Evolutionary conservation across 306 rosid genomes (phyloP).

Genomic region (Vicia faba): DNA sequence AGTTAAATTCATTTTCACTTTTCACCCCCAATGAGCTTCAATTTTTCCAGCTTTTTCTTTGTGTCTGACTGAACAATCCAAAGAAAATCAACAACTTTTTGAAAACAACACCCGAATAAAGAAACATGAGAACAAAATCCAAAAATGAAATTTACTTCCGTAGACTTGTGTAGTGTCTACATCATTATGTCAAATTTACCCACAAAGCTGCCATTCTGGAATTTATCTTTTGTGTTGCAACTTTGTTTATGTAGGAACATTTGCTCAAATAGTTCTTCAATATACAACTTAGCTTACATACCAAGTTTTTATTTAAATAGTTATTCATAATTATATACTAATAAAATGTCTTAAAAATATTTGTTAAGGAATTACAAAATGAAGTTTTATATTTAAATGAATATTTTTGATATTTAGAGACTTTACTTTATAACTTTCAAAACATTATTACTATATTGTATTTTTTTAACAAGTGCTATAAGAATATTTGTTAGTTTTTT

Average conservation of each 20-base stretch:
- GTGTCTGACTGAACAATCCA: not conserved
- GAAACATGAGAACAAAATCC: not conserved
- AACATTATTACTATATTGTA: no score
- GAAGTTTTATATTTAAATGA: no score
- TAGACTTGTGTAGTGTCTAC: not conserved
- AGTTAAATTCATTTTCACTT: not conserved
- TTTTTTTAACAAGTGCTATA: no score
- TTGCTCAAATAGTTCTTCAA: no score
- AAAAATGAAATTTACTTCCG: conserved; percentile 1
- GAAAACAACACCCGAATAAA: conserved; percentile 3
- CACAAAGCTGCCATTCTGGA: conserved; percentile 1
- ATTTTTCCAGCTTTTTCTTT: not conserved
- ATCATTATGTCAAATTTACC: not conserved
- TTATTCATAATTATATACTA: no score
- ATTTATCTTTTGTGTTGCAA: not conserved
- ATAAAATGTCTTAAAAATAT: no score
- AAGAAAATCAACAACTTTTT: not conserved
- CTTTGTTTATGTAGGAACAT: not conserved
- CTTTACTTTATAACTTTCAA: no score
- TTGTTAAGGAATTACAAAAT: no score
- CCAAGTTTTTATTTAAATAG: no score
- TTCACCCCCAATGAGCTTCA: not conserved
- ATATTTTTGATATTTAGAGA: no score
- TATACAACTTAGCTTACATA: no score
- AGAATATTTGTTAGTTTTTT: no score